Evolutionary conservation across 2,329 filamentous ascomycete genomes (phyloP).

Genomic region (Rosellinia necatrix): DNA sequence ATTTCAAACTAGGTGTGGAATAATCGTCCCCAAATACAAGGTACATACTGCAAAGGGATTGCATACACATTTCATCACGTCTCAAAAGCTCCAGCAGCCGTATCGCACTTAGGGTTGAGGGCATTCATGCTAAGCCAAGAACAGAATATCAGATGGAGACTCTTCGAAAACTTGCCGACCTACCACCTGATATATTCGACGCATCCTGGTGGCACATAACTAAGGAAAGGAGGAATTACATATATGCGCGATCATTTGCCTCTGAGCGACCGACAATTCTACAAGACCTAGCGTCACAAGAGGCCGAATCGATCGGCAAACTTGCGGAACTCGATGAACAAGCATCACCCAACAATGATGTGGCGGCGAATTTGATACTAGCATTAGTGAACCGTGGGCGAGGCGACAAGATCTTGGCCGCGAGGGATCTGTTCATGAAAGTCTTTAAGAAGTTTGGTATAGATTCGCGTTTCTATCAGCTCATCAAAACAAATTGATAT

Average conservation of each 20-base stretch:
- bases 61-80: no score
- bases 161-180: constrained; percentile 21
- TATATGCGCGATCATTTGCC: constrained; percentile 2
- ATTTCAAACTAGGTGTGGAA: no score
- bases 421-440: constrained; percentile 9
- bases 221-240: not conserved
- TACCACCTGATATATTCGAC: constrained; percentile 16
- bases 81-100: no score
- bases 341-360: constrained; percentile 3
- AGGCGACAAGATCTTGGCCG: constrained; percentile 16
- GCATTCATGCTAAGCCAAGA: no score
- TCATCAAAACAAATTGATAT: constrained; percentile 20
- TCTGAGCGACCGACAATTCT: not conserved
- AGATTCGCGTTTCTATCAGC: constrained; percentile 17
- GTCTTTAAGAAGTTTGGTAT: constrained; percentile 16
- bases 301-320: not conserved
- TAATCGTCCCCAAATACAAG: no score
- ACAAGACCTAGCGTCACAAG: not conserved
- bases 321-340: not conserved
- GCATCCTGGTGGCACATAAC: not conserved
- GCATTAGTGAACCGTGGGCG: constrained; percentile 14
- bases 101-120: no score
- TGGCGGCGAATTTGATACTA: constrained; percentile 14
- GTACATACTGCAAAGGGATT: no score
- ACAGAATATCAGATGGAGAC: constrained; percentile 22